These are phyloP conservation scores for Agrocybe pediades DNA, from an alignment of 768 basidiomycete genomes.

Conservation along the genomic window DNA sequence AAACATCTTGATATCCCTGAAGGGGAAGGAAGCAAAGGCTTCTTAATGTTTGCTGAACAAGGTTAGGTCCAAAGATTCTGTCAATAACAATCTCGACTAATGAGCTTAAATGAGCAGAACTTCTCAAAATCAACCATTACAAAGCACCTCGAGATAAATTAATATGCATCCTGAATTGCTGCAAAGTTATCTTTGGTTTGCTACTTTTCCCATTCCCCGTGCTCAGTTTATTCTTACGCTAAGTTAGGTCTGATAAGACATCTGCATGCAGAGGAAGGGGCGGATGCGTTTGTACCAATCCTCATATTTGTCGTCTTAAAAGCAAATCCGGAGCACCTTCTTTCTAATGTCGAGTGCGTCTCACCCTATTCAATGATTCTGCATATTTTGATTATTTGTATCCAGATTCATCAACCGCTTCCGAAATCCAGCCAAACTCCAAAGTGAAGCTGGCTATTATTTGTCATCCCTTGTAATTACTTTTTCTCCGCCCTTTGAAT, in stretches of 20 bases:
- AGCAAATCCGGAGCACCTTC: slow-evolving; percentile 90
- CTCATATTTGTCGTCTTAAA: slow-evolving; percentile 92
- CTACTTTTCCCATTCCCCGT: slow-evolving; percentile 7
- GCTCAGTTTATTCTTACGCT: slow-evolving; percentile 1
- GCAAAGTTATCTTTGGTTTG: slow-evolving; percentile 98
- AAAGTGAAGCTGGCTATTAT: slow-evolving; percentile 97
- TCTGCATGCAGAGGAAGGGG: slow-evolving; percentile 80
- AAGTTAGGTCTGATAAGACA: slow-evolving; percentile 84
- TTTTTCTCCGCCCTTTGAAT: neutral
- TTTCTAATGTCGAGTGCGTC: slow-evolving; percentile 93
- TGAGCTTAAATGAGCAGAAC: slow-evolving; percentile 48
- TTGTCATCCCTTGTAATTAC: slow-evolving; percentile 84
- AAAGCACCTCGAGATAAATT: slow-evolving; percentile 98
- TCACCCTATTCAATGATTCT: neutral
- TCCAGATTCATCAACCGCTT: slow-evolving; percentile 93
- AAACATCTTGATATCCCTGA: slow-evolving; percentile 90
- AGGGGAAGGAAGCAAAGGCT: slow-evolving; percentile 73
- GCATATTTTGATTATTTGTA: neutral
- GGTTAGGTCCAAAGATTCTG: slow-evolving; percentile 41
- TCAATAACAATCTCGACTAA: neutral
- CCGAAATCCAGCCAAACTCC: slow-evolving; percentile 83
- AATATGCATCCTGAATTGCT: slow-evolving; percentile 95
- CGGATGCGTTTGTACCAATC: slow-evolving; percentile 93
- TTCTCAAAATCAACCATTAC: slow-evolving; percentile 97
- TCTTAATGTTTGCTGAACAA: slow-evolving; percentile 88